Percentiles rank a stretch among this genome's conserved stretches.
Evolutionary conservation across 2,329 filamentous ascomycete genomes (phyloP).

Genomic region (Venturia pyrina): DNA sequence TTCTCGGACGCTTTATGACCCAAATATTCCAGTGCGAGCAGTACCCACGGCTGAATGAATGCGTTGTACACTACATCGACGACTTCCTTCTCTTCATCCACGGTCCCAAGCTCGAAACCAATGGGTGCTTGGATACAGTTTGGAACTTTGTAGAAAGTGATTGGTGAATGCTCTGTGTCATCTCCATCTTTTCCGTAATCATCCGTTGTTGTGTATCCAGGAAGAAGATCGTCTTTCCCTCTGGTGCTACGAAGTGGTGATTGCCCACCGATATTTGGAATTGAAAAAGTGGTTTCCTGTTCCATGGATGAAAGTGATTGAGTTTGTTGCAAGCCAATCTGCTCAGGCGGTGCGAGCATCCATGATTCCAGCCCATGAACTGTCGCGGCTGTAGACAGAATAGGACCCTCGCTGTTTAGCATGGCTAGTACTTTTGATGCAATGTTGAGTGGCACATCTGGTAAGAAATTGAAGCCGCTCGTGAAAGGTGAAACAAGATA

Average conservation of each 20-base stretch:
- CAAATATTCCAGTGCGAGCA: conserved; percentile 59
- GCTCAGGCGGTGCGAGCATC: conserved; percentile 36
- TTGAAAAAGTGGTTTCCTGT: not conserved
- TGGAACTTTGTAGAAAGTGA: conserved; percentile 67
- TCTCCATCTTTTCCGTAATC: conserved; percentile 78
- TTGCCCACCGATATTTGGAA: conserved; percentile 13
- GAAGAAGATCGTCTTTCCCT: conserved; percentile 42
- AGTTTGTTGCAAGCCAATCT: conserved; percentile 21
- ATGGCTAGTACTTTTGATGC: conserved; percentile 58
- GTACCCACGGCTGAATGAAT: conserved; percentile 75
- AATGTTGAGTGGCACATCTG: conserved; percentile 67
- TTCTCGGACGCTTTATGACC: conserved; percentile 39
- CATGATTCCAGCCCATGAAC: conserved; percentile 20
- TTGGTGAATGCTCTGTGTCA: conserved; percentile 70
- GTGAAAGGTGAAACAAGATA: conserved; percentile 84
- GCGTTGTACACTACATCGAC: conserved; percentile 89
- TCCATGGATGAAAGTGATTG: not conserved
- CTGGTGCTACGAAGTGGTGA: conserved; percentile 14
- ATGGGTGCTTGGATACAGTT: conserved; percentile 66
- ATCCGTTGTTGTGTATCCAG: conserved; percentile 84
- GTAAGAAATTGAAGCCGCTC: conserved; percentile 65
- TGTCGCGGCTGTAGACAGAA: conserved; percentile 28
- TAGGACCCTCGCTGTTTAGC: conserved; percentile 47
- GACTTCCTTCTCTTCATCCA: conserved; percentile 23
- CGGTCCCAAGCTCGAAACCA: conserved; percentile 42